Evolutionary conservation across 164 flowering plant species (phyloP).

Genomic region (Nelumbo lutea): DNA sequence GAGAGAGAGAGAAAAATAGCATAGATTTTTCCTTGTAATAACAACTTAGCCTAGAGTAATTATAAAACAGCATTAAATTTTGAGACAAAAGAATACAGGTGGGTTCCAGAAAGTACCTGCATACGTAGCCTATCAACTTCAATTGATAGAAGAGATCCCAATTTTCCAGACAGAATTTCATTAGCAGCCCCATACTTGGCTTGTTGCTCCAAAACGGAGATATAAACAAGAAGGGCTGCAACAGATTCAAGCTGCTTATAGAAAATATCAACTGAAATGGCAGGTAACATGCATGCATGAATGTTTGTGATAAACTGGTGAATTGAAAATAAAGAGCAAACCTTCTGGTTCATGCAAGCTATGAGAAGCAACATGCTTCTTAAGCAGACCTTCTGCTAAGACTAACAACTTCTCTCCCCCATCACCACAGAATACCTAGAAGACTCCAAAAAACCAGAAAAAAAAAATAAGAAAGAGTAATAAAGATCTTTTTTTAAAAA

Average conservation of each 20-base stretch:
- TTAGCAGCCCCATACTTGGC: slow-evolving; percentile 71
- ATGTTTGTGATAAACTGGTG: not conserved
- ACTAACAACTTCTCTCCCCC: slow-evolving; percentile 64
- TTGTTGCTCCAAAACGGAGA: slow-evolving; percentile 86
- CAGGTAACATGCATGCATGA: not conserved
- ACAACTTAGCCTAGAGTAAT: too few species aligned
- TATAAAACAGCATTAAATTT: not conserved
- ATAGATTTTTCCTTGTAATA: too few species aligned
- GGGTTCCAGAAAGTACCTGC: slow-evolving; percentile 63
- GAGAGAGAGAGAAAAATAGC: too few species aligned
- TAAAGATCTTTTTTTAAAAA: not conserved
- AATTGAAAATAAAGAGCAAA: slow-evolving; percentile 11
- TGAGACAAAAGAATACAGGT: slow-evolving; percentile 3
- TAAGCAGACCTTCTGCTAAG: slow-evolving; percentile 87
- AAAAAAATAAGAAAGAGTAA: not conserved
- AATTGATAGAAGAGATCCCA: slow-evolving; percentile 71
- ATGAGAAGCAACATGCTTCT: slow-evolving; percentile 84
- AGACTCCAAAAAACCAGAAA: slow-evolving; percentile 1
- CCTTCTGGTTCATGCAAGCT: slow-evolving; percentile 96
- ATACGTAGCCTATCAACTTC: slow-evolving; percentile 82
- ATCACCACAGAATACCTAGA: slow-evolving; percentile 68
- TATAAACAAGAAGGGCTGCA: slow-evolving; percentile 81
- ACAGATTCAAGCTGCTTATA: slow-evolving; percentile 5
- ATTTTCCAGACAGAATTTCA: slow-evolving; percentile 70
- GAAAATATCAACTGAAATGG: not conserved